Evolutionary conservation across 2,329 filamentous ascomycete genomes (phyloP).

Genomic region (Stachybotrys chartarum): DNA sequence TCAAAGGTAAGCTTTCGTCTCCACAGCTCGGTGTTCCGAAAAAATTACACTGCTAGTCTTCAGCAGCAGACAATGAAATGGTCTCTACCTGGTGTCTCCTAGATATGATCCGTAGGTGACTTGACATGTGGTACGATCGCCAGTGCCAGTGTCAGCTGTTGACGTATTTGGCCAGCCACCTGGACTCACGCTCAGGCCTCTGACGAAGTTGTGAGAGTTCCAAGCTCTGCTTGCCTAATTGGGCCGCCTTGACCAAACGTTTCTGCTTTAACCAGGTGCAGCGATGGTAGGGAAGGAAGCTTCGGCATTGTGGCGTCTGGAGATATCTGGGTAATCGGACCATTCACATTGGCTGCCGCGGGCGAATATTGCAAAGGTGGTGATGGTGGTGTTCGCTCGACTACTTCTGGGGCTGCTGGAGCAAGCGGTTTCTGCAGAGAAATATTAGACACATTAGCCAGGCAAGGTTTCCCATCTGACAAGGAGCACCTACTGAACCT

Average conservation of each 20-base stretch:
- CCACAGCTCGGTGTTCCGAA: no score
- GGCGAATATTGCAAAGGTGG: not conserved
- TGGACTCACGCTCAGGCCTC: not conserved
- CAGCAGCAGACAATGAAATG: no score
- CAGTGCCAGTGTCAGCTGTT: not conserved
- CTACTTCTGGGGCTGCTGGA: not conserved
- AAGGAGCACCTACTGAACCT: not conserved
- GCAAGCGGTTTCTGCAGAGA: not conserved
- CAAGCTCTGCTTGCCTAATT: not conserved
- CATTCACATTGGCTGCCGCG: not conserved
- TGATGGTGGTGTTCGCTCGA: not conserved
- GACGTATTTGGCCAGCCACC: not conserved
- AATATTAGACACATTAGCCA: not conserved
- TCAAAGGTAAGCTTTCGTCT: no score
- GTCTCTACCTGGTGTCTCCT: no score
- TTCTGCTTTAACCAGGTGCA: not conserved
- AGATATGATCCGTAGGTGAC: not conserved
- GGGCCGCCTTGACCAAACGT: not conserved
- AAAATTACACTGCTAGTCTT: no score
- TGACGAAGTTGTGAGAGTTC: not conserved
- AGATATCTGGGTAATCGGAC: not conserved
- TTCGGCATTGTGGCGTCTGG: not conserved
- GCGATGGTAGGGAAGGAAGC: not conserved
- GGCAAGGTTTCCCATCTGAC: not conserved
- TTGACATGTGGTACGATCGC: not conserved